Conservation (phyloP, 2,329 filamentous ascomycete genomes). For the Aureobasidium sp. region DNA sequence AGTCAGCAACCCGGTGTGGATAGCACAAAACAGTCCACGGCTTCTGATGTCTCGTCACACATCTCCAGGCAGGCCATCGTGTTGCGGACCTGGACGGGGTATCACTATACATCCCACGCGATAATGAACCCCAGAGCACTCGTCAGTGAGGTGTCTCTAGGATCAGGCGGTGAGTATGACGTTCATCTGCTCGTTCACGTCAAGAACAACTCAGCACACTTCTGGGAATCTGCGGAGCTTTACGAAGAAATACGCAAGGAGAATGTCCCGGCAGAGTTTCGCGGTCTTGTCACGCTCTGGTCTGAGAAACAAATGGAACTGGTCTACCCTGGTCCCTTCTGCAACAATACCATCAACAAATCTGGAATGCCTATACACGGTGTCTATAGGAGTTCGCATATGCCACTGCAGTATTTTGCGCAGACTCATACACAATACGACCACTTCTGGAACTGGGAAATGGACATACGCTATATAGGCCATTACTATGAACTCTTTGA, state of each 20-base stretch:
- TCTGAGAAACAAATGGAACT: constrained; percentile 88
- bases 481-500: constrained; percentile 76
- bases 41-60: constrained; percentile 5
- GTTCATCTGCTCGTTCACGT: constrained; percentile 80
- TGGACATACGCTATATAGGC: constrained; percentile 71
- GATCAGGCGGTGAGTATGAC: constrained; percentile 78
- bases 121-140: constrained; percentile 72
- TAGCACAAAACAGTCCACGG: neutral
- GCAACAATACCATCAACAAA: constrained; percentile 61
- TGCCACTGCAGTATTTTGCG: constrained; percentile 42
- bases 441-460: constrained; percentile 76
- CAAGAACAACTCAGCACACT: constrained; percentile 63
- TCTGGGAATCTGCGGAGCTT: constrained; percentile 65
- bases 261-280: constrained; percentile 73
- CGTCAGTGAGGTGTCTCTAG: constrained; percentile 70
- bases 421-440: constrained; percentile 43
- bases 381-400: constrained; percentile 62
- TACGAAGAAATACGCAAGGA: constrained; percentile 60
- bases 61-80: constrained; percentile 66
- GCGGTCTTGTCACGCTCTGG: constrained; percentile 82
- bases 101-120: constrained; percentile 67
- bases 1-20: neutral
- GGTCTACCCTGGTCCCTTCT: constrained; percentile 79
- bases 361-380: constrained; percentile 64
- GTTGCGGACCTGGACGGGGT: constrained; percentile 75